These are phyloP conservation scores for Geotrichum histeridarum DNA, from an alignment of 1,139 yeast genomes.

Conservation along the genomic window DNA sequence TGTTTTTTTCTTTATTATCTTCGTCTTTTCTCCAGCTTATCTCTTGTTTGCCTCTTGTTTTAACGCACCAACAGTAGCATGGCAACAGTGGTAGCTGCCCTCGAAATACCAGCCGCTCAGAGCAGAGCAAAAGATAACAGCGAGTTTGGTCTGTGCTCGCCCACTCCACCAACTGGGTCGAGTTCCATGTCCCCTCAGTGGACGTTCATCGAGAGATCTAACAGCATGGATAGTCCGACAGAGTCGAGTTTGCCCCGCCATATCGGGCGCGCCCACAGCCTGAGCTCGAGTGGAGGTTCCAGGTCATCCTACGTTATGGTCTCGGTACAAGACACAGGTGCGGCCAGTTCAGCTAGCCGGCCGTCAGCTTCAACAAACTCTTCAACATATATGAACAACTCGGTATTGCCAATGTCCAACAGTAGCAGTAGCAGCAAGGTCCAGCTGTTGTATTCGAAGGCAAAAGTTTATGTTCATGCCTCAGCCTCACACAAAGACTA, in stretches of 20 bases:
- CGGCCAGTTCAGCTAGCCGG: no score
- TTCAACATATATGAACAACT: no score
- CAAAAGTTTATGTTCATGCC: slow-evolving; percentile 72
- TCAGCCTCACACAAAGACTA: slow-evolving; percentile 68
- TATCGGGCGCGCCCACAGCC: background rate
- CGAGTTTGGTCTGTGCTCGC: background rate
- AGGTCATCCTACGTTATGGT: slow-evolving; percentile 8
- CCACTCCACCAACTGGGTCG: background rate
- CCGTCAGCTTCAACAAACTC: no score
- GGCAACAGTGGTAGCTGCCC: background rate
- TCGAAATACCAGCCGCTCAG: background rate
- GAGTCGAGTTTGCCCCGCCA: background rate
- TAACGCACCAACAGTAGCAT: background rate
- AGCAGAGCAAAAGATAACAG: no score
- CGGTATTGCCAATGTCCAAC: no score
- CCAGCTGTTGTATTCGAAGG: slow-evolving; percentile 38
- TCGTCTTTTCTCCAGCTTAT: background rate
- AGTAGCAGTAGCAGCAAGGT: slow-evolving; percentile 20
- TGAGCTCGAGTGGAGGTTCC: background rate
- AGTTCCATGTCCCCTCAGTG: slow-evolving; percentile 4
- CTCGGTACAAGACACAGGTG: background rate
- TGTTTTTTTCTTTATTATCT: no score
- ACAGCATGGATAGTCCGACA: background rate
- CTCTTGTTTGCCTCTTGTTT: background rate
- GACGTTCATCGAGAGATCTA: background rate